phyloP scores from a whole-genome alignment of 768 basidiomycete genomes.

The Leucogyrophana mollusca region DNA sequence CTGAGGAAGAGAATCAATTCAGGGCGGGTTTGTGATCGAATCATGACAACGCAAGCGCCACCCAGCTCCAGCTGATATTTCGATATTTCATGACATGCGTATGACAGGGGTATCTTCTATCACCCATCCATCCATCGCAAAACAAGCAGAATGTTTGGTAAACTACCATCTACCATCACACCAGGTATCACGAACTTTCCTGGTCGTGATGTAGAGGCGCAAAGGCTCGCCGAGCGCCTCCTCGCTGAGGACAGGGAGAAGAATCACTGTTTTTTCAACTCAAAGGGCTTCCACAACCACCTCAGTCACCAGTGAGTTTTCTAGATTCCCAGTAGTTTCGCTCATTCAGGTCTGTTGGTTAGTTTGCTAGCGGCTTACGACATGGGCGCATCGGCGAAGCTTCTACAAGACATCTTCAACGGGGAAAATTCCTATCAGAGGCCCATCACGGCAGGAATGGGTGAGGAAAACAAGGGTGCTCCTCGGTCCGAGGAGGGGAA shows the following conservation, averaged over 20 bases:
- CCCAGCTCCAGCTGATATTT: too few species aligned
- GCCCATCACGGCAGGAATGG: constrained; percentile 37
- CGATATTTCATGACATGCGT: too few species aligned
- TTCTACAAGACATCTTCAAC: constrained; percentile 51
- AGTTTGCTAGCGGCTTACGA: constrained; percentile 59
- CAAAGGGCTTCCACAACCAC: constrained; percentile 53
- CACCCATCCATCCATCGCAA: too few species aligned
- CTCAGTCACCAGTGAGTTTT: constrained; percentile 55
- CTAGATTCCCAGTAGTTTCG: too few species aligned
- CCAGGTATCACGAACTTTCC: constrained; percentile 48
- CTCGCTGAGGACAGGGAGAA: constrained; percentile 45
- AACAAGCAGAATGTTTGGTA: constrained; percentile 1
- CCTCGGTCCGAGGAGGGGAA: constrained; percentile 12
- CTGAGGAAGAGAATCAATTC: too few species aligned
- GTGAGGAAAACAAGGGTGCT: constrained; percentile 28
- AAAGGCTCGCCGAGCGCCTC: constrained; percentile 40
- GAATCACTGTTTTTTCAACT: constrained; percentile 51
- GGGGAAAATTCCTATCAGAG: constrained; percentile 36
- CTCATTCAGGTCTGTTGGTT: background rate
- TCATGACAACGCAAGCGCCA: too few species aligned
- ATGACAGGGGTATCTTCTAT: background rate
- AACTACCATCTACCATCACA: constrained; percentile 17
- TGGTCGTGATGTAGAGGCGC: constrained; percentile 43
- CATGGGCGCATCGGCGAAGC: constrained; percentile 45
- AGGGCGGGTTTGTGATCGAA: too few species aligned